Base-by-base conservation (phyloP, 495 filamentous ascomycete genomes). In the Aspergillus sclerotioniger region DNA sequence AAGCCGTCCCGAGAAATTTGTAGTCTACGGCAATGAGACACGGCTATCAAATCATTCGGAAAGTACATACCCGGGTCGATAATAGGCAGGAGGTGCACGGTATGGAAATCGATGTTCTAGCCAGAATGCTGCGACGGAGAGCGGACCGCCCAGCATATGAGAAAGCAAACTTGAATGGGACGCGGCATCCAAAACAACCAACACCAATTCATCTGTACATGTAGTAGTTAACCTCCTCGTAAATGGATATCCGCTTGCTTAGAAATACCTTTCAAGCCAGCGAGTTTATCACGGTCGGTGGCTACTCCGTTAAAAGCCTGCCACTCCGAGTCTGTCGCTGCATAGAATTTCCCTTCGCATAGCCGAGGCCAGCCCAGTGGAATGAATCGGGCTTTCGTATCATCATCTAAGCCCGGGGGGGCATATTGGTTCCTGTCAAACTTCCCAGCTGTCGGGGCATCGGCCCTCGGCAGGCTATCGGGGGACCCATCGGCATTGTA, bases 251-350 rank as follows among this genome's bases (percentile, higher is more conserved):
- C 37, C 19, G 9, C 1, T 28, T 28, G 6, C 6, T 15, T 16
- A 16, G 54, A 51, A 77, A 53, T 68, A 89, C 86, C 60, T 68
- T 74, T 74, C 17, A 90, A 75, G 16, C 66, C 64, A 31, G 71
- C 59, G 25, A 81, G 60, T 53, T 78, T 71, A 29, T 79, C 61
- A 17, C 60, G 64, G 63, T 91, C 77, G 25, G 76, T 73, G 20
- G 81, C 78, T 19, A 90, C 71, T 37, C 78, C 80, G 17, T 83
- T 62, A 59, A 89, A 92, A 45, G 79, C 73, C 62, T 81, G 75
- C 87, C 87, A 91, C 67, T 92, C 90, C 3, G 89, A 87, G 65
- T 89, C 85, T 3, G 72, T 78, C 21, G 77, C 74, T 20, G 77
- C 74, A 68, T 91, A 92, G 13, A 70, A 82, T 44, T 67, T 71